phyloP scores from a whole-genome alignment of 2,329 filamentous ascomycete species.

The Penicillium hesseltinei region DNA sequence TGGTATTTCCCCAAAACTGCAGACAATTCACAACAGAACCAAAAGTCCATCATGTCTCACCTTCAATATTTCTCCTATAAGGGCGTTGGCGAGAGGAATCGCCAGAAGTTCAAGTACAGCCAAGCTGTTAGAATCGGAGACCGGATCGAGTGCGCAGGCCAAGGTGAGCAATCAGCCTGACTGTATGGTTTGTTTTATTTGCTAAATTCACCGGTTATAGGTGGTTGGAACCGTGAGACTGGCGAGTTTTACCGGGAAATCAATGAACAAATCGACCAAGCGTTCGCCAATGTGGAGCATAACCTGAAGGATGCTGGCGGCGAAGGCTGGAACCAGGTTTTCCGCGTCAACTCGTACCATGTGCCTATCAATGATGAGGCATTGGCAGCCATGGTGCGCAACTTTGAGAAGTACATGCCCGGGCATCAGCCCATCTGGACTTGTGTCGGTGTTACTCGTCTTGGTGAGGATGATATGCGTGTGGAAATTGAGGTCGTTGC shows the following conservation, averaged over 20 bases:
- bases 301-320: neutral
- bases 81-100: neutral
- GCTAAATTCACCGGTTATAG: neutral
- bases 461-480: neutral
- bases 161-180: neutral
- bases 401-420: neutral
- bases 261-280: neutral
- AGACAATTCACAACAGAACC: neutral
- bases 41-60: neutral
- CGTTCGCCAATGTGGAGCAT: neutral
- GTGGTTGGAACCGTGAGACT: neutral
- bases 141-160: neutral
- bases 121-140: neutral
- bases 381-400: neutral
- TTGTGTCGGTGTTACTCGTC: neutral
- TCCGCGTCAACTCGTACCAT: neutral
- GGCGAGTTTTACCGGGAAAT: neutral
- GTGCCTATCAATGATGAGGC: neutral
- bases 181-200: neutral
- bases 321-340: neutral
- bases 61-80: neutral
- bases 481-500: neutral
- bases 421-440: neutral
- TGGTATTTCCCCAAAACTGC: neutral
- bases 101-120: neutral